phyloP scores from a whole-genome alignment of 345 rosid species.

The Eucalyptus marginata region DNA sequence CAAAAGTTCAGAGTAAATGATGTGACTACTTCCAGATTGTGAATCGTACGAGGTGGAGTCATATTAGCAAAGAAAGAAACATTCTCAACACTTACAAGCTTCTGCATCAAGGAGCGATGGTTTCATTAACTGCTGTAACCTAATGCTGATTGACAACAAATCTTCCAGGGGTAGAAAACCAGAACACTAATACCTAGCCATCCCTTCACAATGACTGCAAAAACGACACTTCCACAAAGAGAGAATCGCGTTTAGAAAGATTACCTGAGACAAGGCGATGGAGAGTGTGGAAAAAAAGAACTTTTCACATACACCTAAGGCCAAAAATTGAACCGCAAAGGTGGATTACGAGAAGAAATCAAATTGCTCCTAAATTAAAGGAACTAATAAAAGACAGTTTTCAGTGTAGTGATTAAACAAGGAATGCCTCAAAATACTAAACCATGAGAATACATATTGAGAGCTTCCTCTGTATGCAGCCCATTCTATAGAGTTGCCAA shows the following conservation, averaged over 20 bases:
- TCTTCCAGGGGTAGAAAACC: background rate
- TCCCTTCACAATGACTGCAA: background rate
- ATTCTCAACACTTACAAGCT: background rate
- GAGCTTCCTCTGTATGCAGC: background rate
- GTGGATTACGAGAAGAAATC: background rate
- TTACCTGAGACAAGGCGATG: constrained; percentile 78
- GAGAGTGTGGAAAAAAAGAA: constrained; percentile 64
- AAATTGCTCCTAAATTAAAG: background rate
- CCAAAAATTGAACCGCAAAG: background rate
- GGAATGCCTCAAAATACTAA: background rate
- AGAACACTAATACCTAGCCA: background rate
- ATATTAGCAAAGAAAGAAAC: background rate
- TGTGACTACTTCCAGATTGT: background rate
- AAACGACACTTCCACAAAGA: background rate
- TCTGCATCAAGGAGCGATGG: background rate
- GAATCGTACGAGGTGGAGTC: background rate
- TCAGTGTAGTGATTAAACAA: background rate
- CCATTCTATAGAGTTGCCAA: background rate
- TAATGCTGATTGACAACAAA: background rate
- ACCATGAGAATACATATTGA: background rate
- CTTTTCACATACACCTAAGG: constrained; percentile 75
- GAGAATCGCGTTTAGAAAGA: background rate
- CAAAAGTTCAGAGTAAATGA: background rate
- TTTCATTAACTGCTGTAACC: background rate
- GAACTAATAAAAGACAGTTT: background rate